Conservation (phyloP, 192 early-diverging fungal species). For the Backusella morwellensis region DNA sequence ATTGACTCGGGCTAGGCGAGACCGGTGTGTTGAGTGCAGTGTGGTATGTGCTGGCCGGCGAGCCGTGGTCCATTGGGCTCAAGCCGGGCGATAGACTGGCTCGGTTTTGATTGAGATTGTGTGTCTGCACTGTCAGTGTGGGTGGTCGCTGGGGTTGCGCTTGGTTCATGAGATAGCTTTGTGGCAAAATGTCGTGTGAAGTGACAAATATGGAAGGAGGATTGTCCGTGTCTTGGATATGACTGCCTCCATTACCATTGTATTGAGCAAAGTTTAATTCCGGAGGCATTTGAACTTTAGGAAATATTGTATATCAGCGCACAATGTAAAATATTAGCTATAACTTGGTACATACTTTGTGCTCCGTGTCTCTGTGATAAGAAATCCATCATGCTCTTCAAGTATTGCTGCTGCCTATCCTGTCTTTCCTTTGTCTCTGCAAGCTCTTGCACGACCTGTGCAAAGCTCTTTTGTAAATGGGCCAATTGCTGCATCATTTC, state of each 20-base stretch:
- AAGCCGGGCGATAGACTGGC: neutral
- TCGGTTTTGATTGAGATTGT: slow-evolving; percentile 24
- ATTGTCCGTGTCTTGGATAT: neutral
- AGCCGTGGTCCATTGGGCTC: slow-evolving; percentile 1
- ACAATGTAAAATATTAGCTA: neutral
- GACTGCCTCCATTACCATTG: slow-evolving; percentile 1
- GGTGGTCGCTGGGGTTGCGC: slow-evolving; percentile 23
- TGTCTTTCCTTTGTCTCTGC: slow-evolving; percentile 67
- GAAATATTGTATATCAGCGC: neutral
- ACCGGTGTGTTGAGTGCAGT: slow-evolving; percentile 53
- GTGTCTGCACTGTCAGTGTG: slow-evolving; percentile 36
- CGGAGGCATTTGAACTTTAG: slow-evolving; percentile 18
- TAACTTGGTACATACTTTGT: slow-evolving; percentile 7
- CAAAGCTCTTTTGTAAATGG: slow-evolving; percentile 70
- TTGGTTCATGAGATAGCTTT: slow-evolving; percentile 11
- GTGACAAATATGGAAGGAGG: slow-evolving; percentile 54
- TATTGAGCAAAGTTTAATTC: slow-evolving; percentile 28
- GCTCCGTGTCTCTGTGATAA: slow-evolving; percentile 40
- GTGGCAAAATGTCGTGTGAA: slow-evolving; percentile 44
- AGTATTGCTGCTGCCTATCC: slow-evolving; percentile 59
- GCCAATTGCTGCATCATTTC: slow-evolving; percentile 71
- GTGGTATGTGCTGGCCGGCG: slow-evolving; percentile 39
- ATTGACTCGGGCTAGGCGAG: slow-evolving; percentile 45
- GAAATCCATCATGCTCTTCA: slow-evolving; percentile 66
- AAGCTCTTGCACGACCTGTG: slow-evolving; percentile 69